Conservation (phyloP, 306 rosid species). For the Pyrus communis region DNA sequence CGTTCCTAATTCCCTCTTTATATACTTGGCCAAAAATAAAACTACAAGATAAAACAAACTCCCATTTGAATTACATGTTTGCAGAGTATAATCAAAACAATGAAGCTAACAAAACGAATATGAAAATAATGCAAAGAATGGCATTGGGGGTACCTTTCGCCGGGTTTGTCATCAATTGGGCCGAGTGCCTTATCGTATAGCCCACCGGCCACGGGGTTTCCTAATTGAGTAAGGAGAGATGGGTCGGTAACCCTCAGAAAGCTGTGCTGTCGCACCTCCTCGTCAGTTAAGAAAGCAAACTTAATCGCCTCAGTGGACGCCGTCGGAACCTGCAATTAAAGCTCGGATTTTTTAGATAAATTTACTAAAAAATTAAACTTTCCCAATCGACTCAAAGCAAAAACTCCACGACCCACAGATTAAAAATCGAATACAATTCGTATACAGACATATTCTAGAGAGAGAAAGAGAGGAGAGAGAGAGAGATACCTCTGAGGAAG, state of each 20-base stretch:
- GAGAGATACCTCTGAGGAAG: slow-evolving; percentile 3
- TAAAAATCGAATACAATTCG: not conserved
- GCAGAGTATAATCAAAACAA: not conserved
- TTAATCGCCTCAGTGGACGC: slow-evolving; percentile 46
- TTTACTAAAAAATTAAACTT: not conserved
- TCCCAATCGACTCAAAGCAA: not conserved
- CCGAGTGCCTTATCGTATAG: slow-evolving; percentile 83
- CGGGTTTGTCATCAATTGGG: slow-evolving; percentile 42
- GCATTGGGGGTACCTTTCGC: slow-evolving; percentile 22
- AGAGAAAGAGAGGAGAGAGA: no score
- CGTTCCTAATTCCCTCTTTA: no score
- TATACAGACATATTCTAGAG: not conserved
- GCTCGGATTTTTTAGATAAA: not conserved
- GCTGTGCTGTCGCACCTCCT: slow-evolving; percentile 53
- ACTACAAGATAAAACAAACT: not conserved
- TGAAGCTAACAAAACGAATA: not conserved
- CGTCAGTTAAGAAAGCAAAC: slow-evolving; percentile 56
- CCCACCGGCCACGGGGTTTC: slow-evolving; percentile 52
- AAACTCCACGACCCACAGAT: not conserved
- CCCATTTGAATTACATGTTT: not conserved
- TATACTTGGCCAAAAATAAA: not conserved
- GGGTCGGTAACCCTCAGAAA: slow-evolving; percentile 41
- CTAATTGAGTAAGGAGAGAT: slow-evolving; percentile 24
- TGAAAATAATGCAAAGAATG: not conserved
- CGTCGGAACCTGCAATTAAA: slow-evolving; percentile 48